These are phyloP conservation scores for Nigrospora oryzae DNA, from an alignment of 2,329 filamentous ascomycete species.

Conservation along the genomic window DNA sequence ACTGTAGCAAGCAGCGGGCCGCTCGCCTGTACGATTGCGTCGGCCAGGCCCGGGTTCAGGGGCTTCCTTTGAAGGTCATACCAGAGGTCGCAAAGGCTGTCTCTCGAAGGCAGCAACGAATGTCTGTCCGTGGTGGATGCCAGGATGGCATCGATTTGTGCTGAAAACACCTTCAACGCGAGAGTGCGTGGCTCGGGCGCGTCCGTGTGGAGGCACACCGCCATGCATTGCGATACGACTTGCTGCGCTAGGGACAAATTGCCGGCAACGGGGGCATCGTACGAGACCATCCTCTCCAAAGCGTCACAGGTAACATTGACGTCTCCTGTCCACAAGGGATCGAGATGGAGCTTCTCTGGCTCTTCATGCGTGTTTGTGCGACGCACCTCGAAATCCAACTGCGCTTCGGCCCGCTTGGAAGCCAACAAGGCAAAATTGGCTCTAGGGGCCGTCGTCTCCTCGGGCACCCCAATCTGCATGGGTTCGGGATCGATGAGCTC, in stretches of 20 bases:
- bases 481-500: too few species aligned
- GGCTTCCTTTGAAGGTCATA: conserved; percentile 23
- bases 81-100: conserved; percentile 32
- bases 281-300: conserved; percentile 27
- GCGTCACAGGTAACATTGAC: conserved; percentile 30
- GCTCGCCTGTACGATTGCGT: conserved; percentile 39
- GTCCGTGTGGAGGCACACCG: conserved; percentile 26
- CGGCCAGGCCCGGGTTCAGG: conserved; percentile 38
- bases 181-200: conserved; percentile 36
- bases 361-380: too few species aligned
- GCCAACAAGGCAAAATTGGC: too few species aligned
- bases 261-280: conserved; percentile 11
- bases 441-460: too few species aligned
- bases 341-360: conserved; percentile 21
- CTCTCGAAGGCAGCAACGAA: conserved; percentile 20
- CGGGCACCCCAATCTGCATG: too few species aligned
- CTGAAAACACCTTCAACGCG: conserved; percentile 38
- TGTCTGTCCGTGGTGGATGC: conserved; percentile 6
- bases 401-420: too few species aligned
- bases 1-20: conserved; percentile 33
- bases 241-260: not conserved
- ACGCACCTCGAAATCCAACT: too few species aligned
- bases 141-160: conserved; percentile 32
- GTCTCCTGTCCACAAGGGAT: conserved; percentile 26
- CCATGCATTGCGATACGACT: conserved; percentile 34